Conservation (phyloP, 805 yeast species). For the Spathaspora arborariae region DNA sequence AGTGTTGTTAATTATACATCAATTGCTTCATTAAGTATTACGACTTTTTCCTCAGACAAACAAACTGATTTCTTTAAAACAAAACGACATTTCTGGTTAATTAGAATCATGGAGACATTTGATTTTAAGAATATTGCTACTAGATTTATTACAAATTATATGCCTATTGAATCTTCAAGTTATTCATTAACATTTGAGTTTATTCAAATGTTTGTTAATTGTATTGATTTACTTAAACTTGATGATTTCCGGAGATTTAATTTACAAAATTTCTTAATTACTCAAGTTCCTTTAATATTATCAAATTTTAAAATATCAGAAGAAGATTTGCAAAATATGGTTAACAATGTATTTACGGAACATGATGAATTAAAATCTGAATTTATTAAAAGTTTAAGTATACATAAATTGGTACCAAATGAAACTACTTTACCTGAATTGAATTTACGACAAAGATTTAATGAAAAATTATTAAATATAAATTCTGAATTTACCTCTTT, state of each 20-base stretch:
- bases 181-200: slow-evolving; percentile 15
- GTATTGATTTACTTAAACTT: slow-evolving; percentile 7
- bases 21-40: not conserved
- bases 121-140: slow-evolving; percentile 14
- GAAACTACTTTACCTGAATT: slow-evolving; percentile 15
- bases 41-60: slow-evolving; percentile 2
- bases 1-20: not conserved
- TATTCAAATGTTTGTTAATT: slow-evolving; percentile 18
- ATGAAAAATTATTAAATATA: slow-evolving; percentile 28
- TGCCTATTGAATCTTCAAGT: slow-evolving; percentile 9
- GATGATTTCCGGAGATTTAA: slow-evolving; percentile 19
- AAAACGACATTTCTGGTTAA: slow-evolving; percentile 28
- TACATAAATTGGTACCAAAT: slow-evolving; percentile 23
- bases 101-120: slow-evolving; percentile 21
- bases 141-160: slow-evolving; percentile 10
- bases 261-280: slow-evolving; percentile 32
- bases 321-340: slow-evolving; percentile 16
- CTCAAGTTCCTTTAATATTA: slow-evolving; percentile 25
- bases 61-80: slow-evolving; percentile 7
- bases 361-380: slow-evolving; percentile 16
- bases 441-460: slow-evolving; percentile 21
- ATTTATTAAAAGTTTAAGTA: slow-evolving; percentile 29
- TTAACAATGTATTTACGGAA: slow-evolving; percentile 11
- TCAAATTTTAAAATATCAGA: slow-evolving; percentile 12
- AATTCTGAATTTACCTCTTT: slow-evolving; percentile 39